A percentile compares a stretch with the other conserved stretches of the same genome.
phyloP scores from a whole-genome alignment of 2,329 filamentous ascomycete genomes.

The Chaetomium globosum region DNA sequence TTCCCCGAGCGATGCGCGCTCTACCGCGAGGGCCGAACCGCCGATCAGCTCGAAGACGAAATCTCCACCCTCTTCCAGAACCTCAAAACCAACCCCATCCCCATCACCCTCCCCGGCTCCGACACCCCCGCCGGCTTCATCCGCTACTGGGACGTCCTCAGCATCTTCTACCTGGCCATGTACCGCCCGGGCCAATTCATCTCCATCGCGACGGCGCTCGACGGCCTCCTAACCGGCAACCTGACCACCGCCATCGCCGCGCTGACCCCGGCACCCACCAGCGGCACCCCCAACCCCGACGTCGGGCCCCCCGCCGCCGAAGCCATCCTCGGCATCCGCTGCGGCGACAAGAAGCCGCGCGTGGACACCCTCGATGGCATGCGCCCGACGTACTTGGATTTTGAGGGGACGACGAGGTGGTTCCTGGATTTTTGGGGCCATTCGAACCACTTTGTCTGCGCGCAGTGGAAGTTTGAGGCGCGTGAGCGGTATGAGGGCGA shows the following conservation, averaged over 20 bases:
- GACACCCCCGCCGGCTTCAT: conserved; percentile 1
- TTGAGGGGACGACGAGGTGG: not conserved
- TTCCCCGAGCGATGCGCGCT: not conserved
- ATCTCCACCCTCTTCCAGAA: not conserved
- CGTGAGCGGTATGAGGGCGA: not conserved
- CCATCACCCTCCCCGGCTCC: not conserved
- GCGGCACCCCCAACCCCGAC: not conserved
- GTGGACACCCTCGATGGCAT: not conserved
- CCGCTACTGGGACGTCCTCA: conserved; percentile 2
- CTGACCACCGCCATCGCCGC: not conserved
- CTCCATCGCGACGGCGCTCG: conserved; percentile 2
- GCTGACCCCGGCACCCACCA: not conserved
- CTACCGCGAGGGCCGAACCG: not conserved
- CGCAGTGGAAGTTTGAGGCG: not conserved
- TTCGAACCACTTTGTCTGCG: not conserved
- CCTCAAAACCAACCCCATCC: conserved; percentile 1
- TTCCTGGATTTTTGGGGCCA: not conserved
- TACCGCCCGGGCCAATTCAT: conserved; percentile 4
- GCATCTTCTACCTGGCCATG: conserved; percentile 3
- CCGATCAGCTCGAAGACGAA: not conserved
- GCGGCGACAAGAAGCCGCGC: not conserved
- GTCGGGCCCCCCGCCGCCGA: not conserved
- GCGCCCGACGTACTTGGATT: not conserved
- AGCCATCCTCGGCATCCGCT: conserved; percentile 1
- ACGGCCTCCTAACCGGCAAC: not conserved